Base-by-base conservation (phyloP, 768 basidiomycete genomes). In the Termitomyces sp. region DNA sequence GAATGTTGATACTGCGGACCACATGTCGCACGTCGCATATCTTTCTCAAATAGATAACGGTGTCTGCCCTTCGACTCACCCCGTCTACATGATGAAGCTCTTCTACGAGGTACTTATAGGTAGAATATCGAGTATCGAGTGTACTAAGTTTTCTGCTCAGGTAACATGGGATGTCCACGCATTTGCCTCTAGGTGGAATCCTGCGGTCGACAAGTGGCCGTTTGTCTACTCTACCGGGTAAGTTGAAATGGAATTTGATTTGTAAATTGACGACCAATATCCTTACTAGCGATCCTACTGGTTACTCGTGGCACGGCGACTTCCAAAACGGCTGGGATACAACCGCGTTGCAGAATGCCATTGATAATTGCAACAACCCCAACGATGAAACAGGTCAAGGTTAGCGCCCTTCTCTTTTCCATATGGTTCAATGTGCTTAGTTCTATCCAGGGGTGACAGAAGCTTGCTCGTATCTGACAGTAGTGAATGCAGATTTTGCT, bases 321-420 rank as follows among this genome's bases (percentile, higher is more conserved):
- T 80, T 78, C 68, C 75, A 74, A 64, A 79, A 79, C 55, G 80
- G 83, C 2, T 84, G 83, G 83, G 77, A 81, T 54, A 69, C 68
- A 16, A 75, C 68, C 12, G 71, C 77, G 8, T 74, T 84, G 7
- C 76, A 76, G 61, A 73, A 72, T 44, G 81, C 81, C 20, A 75
- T 83, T 50, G 76, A 81, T 68, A 57, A 71, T 23, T 79, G 78
- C 65, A 71, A 78, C 62, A 74, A 77, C 52, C 71, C 73, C 5
- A 72, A 71, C 32, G 71, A 77, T 60, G 65, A 70, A 23, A 76
- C 75, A 1, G 71, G 71, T 12, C 64, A 57, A 52, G 67, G 68
- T 63, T 32, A 26, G 60, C 47, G 23, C 18, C 16, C 20, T 40
- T 56, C 20, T 43, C n/a, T 14, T 16, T n/a, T 30, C 0, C 14